phyloP scores from a whole-genome alignment of 2,329 filamentous ascomycete species.

The Tolypocladium capitatum region DNA sequence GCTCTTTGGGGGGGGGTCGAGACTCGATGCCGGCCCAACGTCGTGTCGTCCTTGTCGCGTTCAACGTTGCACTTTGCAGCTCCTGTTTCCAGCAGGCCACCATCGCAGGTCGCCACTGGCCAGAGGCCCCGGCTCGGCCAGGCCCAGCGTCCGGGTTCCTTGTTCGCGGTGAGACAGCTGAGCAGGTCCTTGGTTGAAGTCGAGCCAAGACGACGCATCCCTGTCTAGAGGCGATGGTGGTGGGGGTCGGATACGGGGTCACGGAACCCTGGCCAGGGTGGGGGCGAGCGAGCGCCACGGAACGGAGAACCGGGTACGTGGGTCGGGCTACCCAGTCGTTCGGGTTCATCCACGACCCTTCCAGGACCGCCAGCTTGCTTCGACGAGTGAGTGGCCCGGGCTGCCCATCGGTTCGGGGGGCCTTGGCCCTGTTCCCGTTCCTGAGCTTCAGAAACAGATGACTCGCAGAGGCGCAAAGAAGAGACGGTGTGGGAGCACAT shows the following conservation, averaged over 20 bases:
- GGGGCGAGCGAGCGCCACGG: neutral
- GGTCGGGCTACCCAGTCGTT: neutral
- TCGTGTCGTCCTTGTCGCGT: neutral
- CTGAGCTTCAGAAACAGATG: neutral
- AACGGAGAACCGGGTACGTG: constrained; percentile 4
- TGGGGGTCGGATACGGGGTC: neutral
- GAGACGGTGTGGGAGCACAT: neutral
- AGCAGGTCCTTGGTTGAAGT: neutral
- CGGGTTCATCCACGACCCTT: too few species aligned
- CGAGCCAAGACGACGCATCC: neutral
- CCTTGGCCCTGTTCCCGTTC: neutral
- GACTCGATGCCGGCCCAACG: too few species aligned
- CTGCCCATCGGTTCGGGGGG: neutral
- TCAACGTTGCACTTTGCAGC: neutral
- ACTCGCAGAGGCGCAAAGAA: neutral
- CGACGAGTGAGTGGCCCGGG: neutral
- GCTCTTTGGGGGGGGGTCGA: too few species aligned
- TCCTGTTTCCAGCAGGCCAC: neutral
- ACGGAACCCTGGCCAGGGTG: neutral
- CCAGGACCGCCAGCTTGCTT: too few species aligned
- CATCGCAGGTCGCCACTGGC: neutral
- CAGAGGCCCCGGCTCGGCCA: too few species aligned
- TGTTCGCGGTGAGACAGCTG: too few species aligned
- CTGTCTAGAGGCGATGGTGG: too few species aligned
- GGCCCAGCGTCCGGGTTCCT: too few species aligned